Evolutionary conservation across 2,329 filamentous ascomycete genomes (phyloP).

Genomic region (Alternaria atra): DNA sequence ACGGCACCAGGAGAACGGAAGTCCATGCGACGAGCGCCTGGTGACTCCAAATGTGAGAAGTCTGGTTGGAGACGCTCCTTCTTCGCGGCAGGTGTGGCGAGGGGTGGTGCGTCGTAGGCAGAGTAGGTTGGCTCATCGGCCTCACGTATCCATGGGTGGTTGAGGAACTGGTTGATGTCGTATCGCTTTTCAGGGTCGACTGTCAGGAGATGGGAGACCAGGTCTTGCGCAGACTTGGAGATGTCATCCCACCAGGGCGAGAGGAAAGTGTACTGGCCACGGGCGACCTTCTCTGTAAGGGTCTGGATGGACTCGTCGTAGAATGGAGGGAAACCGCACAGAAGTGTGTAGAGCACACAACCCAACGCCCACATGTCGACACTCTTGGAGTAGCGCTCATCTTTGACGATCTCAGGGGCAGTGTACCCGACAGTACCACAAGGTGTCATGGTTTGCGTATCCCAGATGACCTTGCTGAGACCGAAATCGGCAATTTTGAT

Average conservation of each 20-base stretch:
- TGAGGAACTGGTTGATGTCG: constrained; percentile 89
- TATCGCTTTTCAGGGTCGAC: constrained; percentile 96
- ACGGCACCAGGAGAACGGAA: constrained; percentile 95
- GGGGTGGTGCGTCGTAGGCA: constrained; percentile 73
- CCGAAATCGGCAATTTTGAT: constrained; percentile 99
- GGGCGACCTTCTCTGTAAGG: constrained; percentile 95
- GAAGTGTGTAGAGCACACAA: constrained; percentile 93
- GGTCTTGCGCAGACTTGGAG: constrained; percentile 90
- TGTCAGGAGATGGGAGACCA: constrained; percentile 90
- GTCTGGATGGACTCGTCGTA: constrained; percentile 98
- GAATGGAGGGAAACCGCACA: constrained; percentile 97
- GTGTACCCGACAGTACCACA: constrained; percentile 98
- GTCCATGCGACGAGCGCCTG: constrained; percentile 77
- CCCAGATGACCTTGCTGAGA: constrained; percentile 97
- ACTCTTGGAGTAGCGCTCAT: constrained; percentile 97
- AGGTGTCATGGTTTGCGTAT: constrained; percentile 98
- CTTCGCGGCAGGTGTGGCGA: constrained; percentile 72
- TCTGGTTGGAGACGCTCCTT: constrained; percentile 64
- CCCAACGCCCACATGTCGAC: constrained; percentile 99
- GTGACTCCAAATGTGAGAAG: constrained; percentile 66
- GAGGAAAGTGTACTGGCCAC: constrained; percentile 95
- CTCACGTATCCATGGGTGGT: constrained; percentile 90
- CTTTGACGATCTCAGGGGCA: constrained; percentile 97
- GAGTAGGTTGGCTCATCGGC: constrained; percentile 73
- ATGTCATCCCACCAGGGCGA: constrained; percentile 99